Evolutionary conservation across 225 moss, liverwort and hornwort species (phyloP).

Genomic region (Climacium dendroides): DNA sequence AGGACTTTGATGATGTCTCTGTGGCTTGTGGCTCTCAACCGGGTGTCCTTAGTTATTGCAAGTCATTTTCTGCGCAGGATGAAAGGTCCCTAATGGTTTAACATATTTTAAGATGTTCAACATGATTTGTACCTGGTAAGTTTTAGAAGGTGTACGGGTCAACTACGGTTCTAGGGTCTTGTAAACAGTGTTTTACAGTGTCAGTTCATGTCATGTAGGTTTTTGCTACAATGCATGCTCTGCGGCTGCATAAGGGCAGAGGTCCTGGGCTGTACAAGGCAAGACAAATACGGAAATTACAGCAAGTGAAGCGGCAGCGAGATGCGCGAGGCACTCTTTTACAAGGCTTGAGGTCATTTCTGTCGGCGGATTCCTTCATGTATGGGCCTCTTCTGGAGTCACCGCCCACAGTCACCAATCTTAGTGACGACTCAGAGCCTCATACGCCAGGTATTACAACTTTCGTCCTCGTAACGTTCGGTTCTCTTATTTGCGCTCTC

Average conservation of each 20-base stretch:
- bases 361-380: background rate
- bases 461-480: no score
- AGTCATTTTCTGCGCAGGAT: background rate
- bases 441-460: background rate
- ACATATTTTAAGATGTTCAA: background rate
- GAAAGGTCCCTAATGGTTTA: background rate
- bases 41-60: background rate
- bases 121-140: background rate
- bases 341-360: background rate
- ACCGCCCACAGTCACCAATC: background rate
- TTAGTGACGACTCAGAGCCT: background rate
- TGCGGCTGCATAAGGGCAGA: background rate
- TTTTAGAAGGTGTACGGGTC: background rate
- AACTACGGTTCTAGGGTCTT: background rate
- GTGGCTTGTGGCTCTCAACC: background rate
- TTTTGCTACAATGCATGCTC: background rate
- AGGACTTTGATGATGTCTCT: background rate
- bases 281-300: background rate
- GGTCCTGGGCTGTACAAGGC: background rate
- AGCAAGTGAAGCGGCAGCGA: background rate
- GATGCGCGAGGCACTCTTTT: background rate
- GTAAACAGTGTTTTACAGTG: background rate
- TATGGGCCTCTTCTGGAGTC: background rate
- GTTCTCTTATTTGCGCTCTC: background rate
- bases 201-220: background rate